phyloP scores from a whole-genome alignment of 257 asterid species.

The Plantago ovata region DNA sequence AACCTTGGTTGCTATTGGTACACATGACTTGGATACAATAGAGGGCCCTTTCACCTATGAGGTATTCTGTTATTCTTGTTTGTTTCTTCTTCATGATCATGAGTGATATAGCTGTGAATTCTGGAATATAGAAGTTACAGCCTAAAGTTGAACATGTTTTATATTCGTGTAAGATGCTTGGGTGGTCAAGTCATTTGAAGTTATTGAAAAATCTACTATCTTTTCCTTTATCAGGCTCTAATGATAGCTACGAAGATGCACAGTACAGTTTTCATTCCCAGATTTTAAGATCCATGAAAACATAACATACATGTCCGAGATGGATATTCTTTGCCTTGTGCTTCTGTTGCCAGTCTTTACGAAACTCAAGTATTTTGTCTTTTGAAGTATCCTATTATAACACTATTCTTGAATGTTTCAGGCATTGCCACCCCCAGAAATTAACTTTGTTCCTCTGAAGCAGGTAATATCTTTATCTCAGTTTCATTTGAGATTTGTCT shows the following conservation, averaged over 20 bases:
- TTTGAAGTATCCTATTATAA: conserved; percentile 6
- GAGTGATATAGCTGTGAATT: neutral
- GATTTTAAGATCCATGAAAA: neutral
- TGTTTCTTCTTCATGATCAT: conserved; percentile 7
- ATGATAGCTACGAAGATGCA: conserved; percentile 3
- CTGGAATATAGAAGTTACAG: neutral
- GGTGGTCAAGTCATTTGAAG: conserved; percentile 7
- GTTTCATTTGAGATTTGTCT: conserved; percentile 13
- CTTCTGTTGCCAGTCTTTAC: neutral
- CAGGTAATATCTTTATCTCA: conserved; percentile 48
- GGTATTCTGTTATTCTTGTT: conserved; percentile 50
- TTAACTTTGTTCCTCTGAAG: conserved; percentile 80
- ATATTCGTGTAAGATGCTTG: neutral
- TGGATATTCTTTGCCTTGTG: neutral
- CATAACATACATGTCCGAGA: neutral
- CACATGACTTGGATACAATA: conserved; percentile 90
- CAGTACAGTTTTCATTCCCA: neutral
- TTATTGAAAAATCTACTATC: neutral
- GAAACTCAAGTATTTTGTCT: neutral
- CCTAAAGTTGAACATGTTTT: conserved; percentile 1
- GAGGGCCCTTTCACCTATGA: conserved; percentile 91
- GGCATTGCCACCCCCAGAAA: conserved; percentile 80
- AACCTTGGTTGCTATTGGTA: conserved; percentile 95
- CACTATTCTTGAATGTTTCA: conserved; percentile 35
- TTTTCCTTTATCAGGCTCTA: conserved; percentile 10